Evolutionary conservation across 139 green algal genomes (phyloP).

Genomic region (Chloropicon primus): DNA sequence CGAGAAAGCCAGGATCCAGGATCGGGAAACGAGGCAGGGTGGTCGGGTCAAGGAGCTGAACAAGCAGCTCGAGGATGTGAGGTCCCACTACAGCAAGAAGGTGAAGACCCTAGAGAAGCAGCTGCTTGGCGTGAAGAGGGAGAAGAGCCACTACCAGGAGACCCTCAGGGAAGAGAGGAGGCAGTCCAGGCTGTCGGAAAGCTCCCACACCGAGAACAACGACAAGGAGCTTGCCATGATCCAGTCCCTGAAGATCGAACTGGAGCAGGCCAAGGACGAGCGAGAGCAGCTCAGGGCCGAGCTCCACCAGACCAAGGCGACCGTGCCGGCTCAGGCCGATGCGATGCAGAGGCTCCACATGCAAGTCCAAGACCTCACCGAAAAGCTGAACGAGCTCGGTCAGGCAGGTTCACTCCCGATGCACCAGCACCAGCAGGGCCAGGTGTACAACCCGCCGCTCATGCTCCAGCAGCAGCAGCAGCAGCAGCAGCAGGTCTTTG

Average conservation of each 20-base stretch:
- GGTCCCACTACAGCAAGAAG: constrained; percentile 18
- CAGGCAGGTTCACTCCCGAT: constrained; percentile 20
- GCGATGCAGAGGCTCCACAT: constrained; percentile 17
- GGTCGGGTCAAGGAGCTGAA: constrained; percentile 21
- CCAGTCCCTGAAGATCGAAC: constrained; percentile 15
- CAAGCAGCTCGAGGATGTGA: constrained; percentile 32
- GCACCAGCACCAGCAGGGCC: constrained; percentile 20
- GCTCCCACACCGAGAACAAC: not conserved
- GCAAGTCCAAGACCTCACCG: constrained; percentile 16
- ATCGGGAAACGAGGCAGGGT: constrained; percentile 20
- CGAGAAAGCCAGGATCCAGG: constrained; percentile 30
- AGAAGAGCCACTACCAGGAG: not conserved
- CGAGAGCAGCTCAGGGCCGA: constrained; percentile 15
- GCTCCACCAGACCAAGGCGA: constrained; percentile 1
- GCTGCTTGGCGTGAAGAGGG: not conserved
- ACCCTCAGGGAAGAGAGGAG: not conserved
- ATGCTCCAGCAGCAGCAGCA: constrained; percentile 2
- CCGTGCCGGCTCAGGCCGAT: constrained; percentile 15
- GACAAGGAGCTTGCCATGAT: not conserved
- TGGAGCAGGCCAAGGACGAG: constrained; percentile 14
- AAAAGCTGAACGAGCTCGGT: not conserved
- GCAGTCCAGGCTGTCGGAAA: constrained; percentile 10
- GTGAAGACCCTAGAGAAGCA: constrained; percentile 28
- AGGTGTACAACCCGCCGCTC: not conserved
- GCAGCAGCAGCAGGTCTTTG: constrained; percentile 1